A percentile compares a stretch with the other conserved stretches of the same genome.
These are phyloP conservation scores for Quercus parvula DNA, from an alignment of 306 rosid species.

Conservation along the genomic window DNA sequence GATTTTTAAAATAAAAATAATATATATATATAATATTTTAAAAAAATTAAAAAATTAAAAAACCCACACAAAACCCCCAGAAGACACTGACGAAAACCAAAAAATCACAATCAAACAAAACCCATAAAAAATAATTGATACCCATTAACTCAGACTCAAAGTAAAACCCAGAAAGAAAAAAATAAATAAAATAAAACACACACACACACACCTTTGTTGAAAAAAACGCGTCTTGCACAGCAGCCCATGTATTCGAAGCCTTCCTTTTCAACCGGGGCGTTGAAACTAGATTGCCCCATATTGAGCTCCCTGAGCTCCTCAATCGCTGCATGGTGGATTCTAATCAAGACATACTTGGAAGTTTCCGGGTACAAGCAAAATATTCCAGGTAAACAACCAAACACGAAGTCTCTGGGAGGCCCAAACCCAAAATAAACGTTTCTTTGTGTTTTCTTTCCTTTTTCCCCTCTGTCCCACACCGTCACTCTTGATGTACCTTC, in stretches of 20 bases:
- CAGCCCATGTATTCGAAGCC: slow-evolving; percentile 66
- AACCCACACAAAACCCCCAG: background rate
- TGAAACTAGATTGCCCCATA: slow-evolving; percentile 27
- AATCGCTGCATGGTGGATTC: slow-evolving; percentile 63
- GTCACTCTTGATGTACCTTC: too few relatives aligned
- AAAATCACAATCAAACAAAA: background rate
- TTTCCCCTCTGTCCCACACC: too few relatives aligned
- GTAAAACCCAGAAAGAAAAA: background rate
- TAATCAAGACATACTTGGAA: background rate
- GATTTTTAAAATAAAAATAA: background rate
- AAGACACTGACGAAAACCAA: background rate
- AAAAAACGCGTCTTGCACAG: slow-evolving; percentile 69
- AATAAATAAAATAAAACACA: background rate
- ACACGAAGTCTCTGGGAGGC: slow-evolving; percentile 8
- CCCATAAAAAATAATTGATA: background rate
- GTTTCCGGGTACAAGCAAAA: background rate
- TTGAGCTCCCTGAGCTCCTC: slow-evolving; percentile 35
- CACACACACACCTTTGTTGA: slow-evolving; percentile 56
- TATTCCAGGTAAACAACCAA: background rate
- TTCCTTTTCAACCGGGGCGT: slow-evolving; percentile 50
- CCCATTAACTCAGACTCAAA: background rate
- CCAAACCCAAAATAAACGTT: too few relatives aligned
- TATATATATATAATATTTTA: too few relatives aligned
- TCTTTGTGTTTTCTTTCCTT: too few relatives aligned
- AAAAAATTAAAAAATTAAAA: background rate